These are phyloP conservation scores for Leptographium radiaticola DNA, from an alignment of 2,329 filamentous ascomycete genomes.

Conservation along the genomic window DNA sequence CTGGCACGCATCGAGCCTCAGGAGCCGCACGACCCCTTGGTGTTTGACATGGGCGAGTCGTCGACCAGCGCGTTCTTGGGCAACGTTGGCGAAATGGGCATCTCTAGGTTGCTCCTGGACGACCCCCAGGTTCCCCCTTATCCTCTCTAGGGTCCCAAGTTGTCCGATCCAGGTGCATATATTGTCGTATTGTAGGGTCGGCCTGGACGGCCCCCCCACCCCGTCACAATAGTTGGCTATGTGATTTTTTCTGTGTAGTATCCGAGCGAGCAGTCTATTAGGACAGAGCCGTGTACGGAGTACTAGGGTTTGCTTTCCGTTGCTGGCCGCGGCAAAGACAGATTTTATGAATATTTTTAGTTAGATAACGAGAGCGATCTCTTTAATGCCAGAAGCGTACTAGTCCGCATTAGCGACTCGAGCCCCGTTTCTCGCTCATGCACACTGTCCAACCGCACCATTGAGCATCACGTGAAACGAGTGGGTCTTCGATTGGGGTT, in stretches of 20 bases:
- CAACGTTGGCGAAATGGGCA: constrained; percentile 44
- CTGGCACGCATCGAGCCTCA: constrained; percentile 18
- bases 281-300: too few relatives aligned
- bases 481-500: too few relatives aligned
- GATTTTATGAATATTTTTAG: background rate
- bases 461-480: too few relatives aligned
- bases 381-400: background rate
- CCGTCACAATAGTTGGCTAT: too few relatives aligned
- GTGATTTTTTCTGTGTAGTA: too few relatives aligned
- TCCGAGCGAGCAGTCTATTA: too few relatives aligned
- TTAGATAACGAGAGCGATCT: background rate
- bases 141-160: background rate
- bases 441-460: background rate
- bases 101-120: constrained; percentile 46
- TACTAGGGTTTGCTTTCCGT: background rate
- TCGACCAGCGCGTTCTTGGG: constrained; percentile 26
- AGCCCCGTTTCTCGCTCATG: background rate
- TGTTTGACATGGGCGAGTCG: constrained; percentile 32
- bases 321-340: background rate
- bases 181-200: too few relatives aligned
- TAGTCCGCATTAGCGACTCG: background rate
- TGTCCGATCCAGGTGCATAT: background rate
- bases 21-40: constrained; percentile 15
- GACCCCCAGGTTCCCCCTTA: constrained; percentile 1
- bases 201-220: too few relatives aligned